Conservation (phyloP, 192 early-diverging fungal genomes). For the Nowakowskiella sp. region DNA sequence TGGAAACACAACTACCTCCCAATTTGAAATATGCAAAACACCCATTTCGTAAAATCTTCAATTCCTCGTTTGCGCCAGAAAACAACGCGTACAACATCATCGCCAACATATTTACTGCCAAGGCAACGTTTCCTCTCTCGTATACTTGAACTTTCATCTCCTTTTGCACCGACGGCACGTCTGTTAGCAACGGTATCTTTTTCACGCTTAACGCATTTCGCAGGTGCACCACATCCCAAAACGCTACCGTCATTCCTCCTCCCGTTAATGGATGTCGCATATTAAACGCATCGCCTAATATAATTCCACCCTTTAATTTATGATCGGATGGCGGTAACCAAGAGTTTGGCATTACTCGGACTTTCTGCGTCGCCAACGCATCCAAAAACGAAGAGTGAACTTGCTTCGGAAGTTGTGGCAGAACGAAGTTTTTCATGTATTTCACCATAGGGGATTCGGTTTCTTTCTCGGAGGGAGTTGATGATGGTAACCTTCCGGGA, state of each 20-base stretch:
- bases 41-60: constrained; percentile 68
- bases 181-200: constrained; percentile 37
- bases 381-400: constrained; percentile 49
- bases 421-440: constrained; percentile 56
- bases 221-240: constrained; percentile 82
- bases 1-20: constrained; percentile 71
- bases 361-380: constrained; percentile 60
- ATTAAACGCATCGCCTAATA: constrained; percentile 93
- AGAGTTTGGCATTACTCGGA: constrained; percentile 84
- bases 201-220: constrained; percentile 39
- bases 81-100: constrained; percentile 88
- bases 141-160: constrained; percentile 70
- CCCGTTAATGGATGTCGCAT: constrained; percentile 86
- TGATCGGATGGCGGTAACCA: constrained; percentile 76
- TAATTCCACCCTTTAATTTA: constrained; percentile 60
- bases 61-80: constrained; percentile 65
- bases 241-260: constrained; percentile 92
- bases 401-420: constrained; percentile 61
- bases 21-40: constrained; percentile 83
- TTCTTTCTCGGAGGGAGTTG: constrained; percentile 47
- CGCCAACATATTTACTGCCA: constrained; percentile 84
- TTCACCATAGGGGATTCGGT: constrained; percentile 23
- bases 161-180: constrained; percentile 35
- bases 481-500: constrained; percentile 77
- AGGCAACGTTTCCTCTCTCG: constrained; percentile 57